Base-by-base conservation (phyloP, 345 rosid species). In the Boechera stricta region DNA sequence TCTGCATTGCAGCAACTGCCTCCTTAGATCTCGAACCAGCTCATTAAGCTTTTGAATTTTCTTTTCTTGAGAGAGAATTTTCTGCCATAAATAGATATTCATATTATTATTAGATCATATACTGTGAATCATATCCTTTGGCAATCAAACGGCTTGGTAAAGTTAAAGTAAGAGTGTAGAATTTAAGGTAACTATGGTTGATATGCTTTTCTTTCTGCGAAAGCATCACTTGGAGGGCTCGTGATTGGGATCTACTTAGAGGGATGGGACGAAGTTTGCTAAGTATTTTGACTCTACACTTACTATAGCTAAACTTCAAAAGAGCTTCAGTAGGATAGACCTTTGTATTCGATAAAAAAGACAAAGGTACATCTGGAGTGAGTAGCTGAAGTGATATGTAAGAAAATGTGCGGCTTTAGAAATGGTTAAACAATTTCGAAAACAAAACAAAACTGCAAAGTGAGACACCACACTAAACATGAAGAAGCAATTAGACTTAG, bases 21-120 rank as follows among this genome's bases (percentile, higher is more conserved):
- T 82, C 31, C 67, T 80, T 67, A 89, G 93, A 77, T 65, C 86
- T 58, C 60, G 82, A 49, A 91, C 85, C 61, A 82, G 80, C 72
- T 83, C 89, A 32, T 87, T 86, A 59, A 91, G 89, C 77, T 86
- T 86, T 74, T 85, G 95, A 76, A 87, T 91, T 33, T 82, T 84
- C 69, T 80, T 88, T 77, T 91, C 97, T 75, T 89, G 95, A 47
- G 83, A 87, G 38, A 91, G 89, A 78, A 91, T 88, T 68, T 80
- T 87, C 95, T 90, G 84, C 77, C 74, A 54, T 33, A 67, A 45
- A 62, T 58, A 36, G 13, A 38, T 10, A 55, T 1, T 53, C 26
- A 26, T 12, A 33, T 31, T 4, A 54, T 24, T 11, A 45, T 11
- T 49, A 57, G 31, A 56, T 41, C 53, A 58, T 24, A 35, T 44